Evolutionary conservation across 768 basidiomycete genomes (phyloP), one percentile per base, ranked within the genome.

Genomic region (Amanita pseudoporphyria): DNA sequence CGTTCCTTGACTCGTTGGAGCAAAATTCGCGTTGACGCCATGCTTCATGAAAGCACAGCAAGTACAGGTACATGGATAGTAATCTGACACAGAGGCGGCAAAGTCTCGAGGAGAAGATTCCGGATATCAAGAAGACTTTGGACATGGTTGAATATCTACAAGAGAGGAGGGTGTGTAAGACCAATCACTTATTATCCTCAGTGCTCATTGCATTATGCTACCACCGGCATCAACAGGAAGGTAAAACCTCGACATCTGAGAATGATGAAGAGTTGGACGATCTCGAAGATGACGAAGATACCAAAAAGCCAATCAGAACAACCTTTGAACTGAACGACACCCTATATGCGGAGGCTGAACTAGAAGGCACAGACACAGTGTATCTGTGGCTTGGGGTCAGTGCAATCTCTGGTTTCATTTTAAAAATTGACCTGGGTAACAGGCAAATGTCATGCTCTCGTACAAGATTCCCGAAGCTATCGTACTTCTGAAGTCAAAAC

Each of bases 401-500:
- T 38, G 21, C 6, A 6, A 68, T 60, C 86, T 67, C 14, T 22
- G 1, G 10, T 45, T 51, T 45, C 19, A 7, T 35, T 33, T 28
- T 42, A 21, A 16, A 21, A 16, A 10, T 31, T 22, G 44, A 9
- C 39, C 14, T 14, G 3, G 12, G 18, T 19, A 31, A 9, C 55
- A 98, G 95, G 96, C 96, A 6, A 97, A 97, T 55, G 91, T 94
- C 2, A 97, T 98, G 95, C 72, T 99, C 1, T 88, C 92, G 0
- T 99, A 99, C 70, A 86, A 85, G 53, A 68, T 95, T 21, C 74
- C 79, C 1, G 80, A 78, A 13, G 96, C 96, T 1, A 76, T 85
- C 49, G 63, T 73, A 1, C 76, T 98, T 6, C 70, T 99, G 0
- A 65, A 74, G 49, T 75, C 78, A 21, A 97, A 97, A 65, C 78